Evolutionary conservation across 208 protist genomes (phyloP), one percentile per base, ranked within the genome.

Genomic region (Leishmania martiniquensis): DNA sequence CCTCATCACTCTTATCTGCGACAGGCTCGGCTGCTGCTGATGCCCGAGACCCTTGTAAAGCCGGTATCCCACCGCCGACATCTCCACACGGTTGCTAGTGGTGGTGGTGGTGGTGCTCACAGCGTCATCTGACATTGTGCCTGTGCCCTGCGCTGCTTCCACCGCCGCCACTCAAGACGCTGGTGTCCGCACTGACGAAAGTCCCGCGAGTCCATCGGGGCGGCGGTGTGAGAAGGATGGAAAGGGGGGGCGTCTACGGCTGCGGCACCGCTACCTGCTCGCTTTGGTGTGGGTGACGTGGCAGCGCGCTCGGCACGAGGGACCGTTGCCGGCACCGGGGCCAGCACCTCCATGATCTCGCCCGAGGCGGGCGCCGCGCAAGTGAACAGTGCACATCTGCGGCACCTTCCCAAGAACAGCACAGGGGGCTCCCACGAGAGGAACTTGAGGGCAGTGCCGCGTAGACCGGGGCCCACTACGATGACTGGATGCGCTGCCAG

Each of bases 11-110:
- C 39, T 34, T 32, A 10, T 13, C 70, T 1, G 15, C 47, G 67
- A 37, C 37, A 68, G 63, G n/a, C 55, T 12, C 22, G 37, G 34
- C 62, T 37, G 62, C 37, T 37, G 62, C 12, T 37, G 29, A 45
- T 67, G 62, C 29, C 42, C 42, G 22, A 45, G 69, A 34, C 76
- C 59, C 12, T 39, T 45, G 37, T 54, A 62, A 12, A 80, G 69
- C 2, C 76, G 67, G 49, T 80, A 80, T 37, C 76, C 76, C 49
- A 63, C 20, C 51, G 76, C 54, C 47, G 76, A 80, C 59, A 59
- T 71, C 47, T 75, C 57, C 13, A 17, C 57, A 22, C 29, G 34
- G 4, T 10, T 20, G 22, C 39, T 52, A 32, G 2, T 59, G 51
- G 3, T 62, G 22, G 15, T 75, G 42, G 10, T 51, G 0, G 44